Conservation (phyloP, 108 stramenopile genomes). For the Schizochytrium sp. region DNA sequence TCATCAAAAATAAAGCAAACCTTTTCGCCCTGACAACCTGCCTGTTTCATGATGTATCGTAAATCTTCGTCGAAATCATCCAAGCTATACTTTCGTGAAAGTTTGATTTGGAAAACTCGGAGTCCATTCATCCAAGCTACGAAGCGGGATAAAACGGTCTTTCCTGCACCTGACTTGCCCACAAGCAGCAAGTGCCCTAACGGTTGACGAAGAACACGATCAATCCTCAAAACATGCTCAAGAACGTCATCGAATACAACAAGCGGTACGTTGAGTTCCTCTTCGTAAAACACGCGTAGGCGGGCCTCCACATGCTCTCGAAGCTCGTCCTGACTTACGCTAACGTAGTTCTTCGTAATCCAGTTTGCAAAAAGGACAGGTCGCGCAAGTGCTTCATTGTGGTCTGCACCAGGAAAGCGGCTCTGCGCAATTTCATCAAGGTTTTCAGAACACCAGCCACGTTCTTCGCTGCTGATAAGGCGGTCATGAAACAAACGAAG, state of each 20-base stretch:
- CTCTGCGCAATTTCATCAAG: constrained; percentile 81
- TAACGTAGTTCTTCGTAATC: constrained; percentile 89
- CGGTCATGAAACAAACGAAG: constrained; percentile 94
- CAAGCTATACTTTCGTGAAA: constrained; percentile 87
- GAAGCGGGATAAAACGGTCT: constrained; percentile 86
- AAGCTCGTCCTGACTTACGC: constrained; percentile 84
- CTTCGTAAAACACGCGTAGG: constrained; percentile 95
- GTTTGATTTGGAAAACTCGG: constrained; percentile 93
- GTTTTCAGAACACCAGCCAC: constrained; percentile 86
- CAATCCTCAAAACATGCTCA: constrained; percentile 77
- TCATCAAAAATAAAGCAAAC: constrained; percentile 99
- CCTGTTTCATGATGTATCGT: constrained; percentile 88
- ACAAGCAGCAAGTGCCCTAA: constrained; percentile 84
- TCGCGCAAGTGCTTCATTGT: constrained; percentile 82
- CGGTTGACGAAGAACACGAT: constrained; percentile 77
- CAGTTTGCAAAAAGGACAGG: constrained; percentile 93
- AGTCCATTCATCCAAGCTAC: constrained; percentile 98
- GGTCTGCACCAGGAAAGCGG: constrained; percentile 85
- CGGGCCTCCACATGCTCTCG: constrained; percentile 88
- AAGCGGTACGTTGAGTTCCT: constrained; percentile 95
- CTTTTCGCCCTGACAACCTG: constrained; percentile 95
- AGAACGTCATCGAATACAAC: constrained; percentile 89
- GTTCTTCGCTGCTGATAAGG: constrained; percentile 87
- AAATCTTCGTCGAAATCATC: constrained; percentile 97
- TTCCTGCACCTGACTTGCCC: constrained; percentile 96